phyloP scores from a whole-genome alignment of 306 rosid species.

The Vicia villosa region DNA sequence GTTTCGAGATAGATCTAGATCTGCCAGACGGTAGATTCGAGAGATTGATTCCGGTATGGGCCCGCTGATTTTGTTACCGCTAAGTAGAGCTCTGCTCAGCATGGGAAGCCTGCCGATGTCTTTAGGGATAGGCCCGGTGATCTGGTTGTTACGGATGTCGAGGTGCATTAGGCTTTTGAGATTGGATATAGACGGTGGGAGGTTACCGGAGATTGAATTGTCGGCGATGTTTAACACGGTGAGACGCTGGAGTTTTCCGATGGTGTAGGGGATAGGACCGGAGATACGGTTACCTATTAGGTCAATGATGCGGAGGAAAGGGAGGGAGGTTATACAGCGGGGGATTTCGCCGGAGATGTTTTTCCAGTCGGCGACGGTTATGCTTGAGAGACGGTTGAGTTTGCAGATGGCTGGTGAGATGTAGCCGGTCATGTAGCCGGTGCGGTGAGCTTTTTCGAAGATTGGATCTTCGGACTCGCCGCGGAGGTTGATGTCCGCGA shows the following conservation, averaged over 20 bases:
- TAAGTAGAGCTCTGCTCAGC: slow-evolving; percentile 85
- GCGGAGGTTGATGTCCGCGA: slow-evolving; percentile 91
- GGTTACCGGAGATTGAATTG: slow-evolving; percentile 60
- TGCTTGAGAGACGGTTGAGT: slow-evolving; percentile 68
- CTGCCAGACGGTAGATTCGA: slow-evolving; percentile 76
- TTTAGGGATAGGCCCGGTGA: slow-evolving; percentile 61
- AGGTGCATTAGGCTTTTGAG: slow-evolving; percentile 68
- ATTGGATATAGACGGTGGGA: slow-evolving; percentile 63
- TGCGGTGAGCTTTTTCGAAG: slow-evolving; percentile 54
- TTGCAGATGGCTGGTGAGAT: slow-evolving; percentile 76
- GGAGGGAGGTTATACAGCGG: slow-evolving; percentile 56
- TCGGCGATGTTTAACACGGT: slow-evolving; percentile 86
- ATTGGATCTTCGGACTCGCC: slow-evolving; percentile 88
- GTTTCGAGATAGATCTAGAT: slow-evolving; percentile 80
- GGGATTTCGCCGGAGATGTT: slow-evolving; percentile 95
- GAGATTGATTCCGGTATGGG: slow-evolving; percentile 59
- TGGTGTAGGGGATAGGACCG: slow-evolving; percentile 60
- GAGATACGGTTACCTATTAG: slow-evolving; percentile 75
- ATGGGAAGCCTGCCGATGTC: slow-evolving; percentile 55
- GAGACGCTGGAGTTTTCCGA: slow-evolving; percentile 65
- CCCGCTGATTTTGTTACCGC: slow-evolving; percentile 71
- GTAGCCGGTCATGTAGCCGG: slow-evolving; percentile 85
- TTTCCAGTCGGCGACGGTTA: slow-evolving; percentile 90
- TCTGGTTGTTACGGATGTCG: slow-evolving; percentile 76
- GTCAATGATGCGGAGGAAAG: slow-evolving; percentile 84